Base-by-base conservation (phyloP, 2,329 filamentous ascomycete genomes). In the Fulvia fulva region DNA sequence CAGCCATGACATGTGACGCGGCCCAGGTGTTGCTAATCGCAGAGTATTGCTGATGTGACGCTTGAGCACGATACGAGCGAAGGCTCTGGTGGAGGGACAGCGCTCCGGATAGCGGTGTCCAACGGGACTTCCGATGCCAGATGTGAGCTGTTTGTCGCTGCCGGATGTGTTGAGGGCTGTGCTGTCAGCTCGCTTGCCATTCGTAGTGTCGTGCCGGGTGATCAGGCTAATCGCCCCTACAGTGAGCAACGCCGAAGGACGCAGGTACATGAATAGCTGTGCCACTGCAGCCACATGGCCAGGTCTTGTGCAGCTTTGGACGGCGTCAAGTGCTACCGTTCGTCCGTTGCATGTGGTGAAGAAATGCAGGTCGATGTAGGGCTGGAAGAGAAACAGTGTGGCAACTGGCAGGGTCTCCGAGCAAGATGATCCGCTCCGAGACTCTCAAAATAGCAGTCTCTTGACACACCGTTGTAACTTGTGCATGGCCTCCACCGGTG, bases 21-120 rank as follows among this genome's bases (percentile, higher is more conserved):
- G n/a, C 30, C 11, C 25, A 50, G 26, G 46, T 19, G n/a, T 53
- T 53, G n/a, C 51, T 28, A 44, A 53, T 53, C 21, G n/a, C 25
- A 45, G 51, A 50, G n/a, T 12, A 14, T 28, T 22, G 34, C 37
- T 12, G 37, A 53, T 53, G 51, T 21, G 37, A 37, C 51, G 21
- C 11, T 53, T 43, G 51, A 3, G 16, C 37, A 28, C 11, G n/a
- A 21, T 53, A 53, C 51, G 51, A 53, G 34, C 9, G 16, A 34
- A 25, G 30, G 11, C 41, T 21, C 16, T 52, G 26, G 16, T 37
- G 22, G 28, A 32, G 30, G n/a, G 50, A 43, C 28, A n/a, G n/a
- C 9, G 30, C 12, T 11, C 41, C 51, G 51, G 23, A 21, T 44
- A 23, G 51, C 51, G 32, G 37, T 44, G 46, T 50, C 5, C 22